These are phyloP conservation scores for Tritrichomonas musculus DNA, from an alignment of 208 protist species.

Conservation along the genomic window DNA sequence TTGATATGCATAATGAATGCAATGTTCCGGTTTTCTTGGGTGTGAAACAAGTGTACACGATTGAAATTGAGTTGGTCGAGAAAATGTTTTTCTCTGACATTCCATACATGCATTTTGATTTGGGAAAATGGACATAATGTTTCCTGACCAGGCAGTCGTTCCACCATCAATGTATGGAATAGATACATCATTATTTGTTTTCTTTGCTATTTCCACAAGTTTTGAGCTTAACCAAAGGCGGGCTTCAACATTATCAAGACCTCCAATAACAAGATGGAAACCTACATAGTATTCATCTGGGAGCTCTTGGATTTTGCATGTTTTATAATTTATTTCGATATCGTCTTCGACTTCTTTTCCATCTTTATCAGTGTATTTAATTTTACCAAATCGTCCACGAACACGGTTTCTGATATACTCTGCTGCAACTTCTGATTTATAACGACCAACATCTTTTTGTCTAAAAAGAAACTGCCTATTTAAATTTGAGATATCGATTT, in stretches of 20 bases:
- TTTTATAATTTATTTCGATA: constrained; percentile 61
- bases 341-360: no score
- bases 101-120: constrained; percentile 44
- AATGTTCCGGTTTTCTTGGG: constrained; percentile 50
- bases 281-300: constrained; percentile 22
- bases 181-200: constrained; percentile 54
- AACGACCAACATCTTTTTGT: constrained; percentile 57
- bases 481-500: constrained; percentile 78
- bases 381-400: no score
- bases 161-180: constrained; percentile 93
- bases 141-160: constrained; percentile 84
- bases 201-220: constrained; percentile 43
- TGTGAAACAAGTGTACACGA: constrained; percentile 48
- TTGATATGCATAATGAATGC: constrained; percentile 47
- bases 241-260: constrained; percentile 53
- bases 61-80: constrained; percentile 5
- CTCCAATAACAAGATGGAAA: constrained; percentile 44
- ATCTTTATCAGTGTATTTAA: no score
- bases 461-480: constrained; percentile 82
- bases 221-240: constrained; percentile 81
- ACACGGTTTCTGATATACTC: constrained; percentile 71
- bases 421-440: constrained; percentile 69
- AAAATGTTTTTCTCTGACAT: constrained; percentile 20
- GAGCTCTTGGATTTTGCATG: constrained; percentile 41
- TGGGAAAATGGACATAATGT: constrained; percentile 59